Conservation (phyloP, 176 grass and related monocot genomes). For the Oryza brachyantha region DNA sequence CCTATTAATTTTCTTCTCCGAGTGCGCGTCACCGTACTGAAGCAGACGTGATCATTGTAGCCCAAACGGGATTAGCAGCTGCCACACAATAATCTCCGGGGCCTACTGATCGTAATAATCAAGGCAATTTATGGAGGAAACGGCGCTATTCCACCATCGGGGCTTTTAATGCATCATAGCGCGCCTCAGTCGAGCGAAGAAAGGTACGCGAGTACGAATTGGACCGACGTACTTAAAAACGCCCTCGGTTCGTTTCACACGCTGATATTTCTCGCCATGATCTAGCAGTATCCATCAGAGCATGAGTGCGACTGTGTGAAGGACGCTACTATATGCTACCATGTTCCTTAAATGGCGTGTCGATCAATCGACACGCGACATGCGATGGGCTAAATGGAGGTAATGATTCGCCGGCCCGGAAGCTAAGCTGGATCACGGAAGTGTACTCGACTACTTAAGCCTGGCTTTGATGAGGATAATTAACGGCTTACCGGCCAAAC, state of each 20-base stretch:
- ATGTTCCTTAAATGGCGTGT: background rate
- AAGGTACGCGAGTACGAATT: background rate
- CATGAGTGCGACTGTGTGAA: background rate
- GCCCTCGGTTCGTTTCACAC: slow-evolving; percentile 32
- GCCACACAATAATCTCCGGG: background rate
- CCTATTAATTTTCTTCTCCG: background rate
- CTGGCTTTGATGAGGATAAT: background rate
- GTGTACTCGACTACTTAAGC: background rate
- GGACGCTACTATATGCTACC: background rate
- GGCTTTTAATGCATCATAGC: background rate
- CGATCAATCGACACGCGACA: background rate
- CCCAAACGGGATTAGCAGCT: background rate
- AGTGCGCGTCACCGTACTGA: background rate
- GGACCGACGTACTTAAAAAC: slow-evolving; percentile 7
- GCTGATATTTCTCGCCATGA: slow-evolving; percentile 3
- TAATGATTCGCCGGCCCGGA: background rate
- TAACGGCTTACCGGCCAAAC: slow-evolving; percentile 23
- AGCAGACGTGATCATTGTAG: background rate
- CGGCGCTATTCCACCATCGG: background rate
- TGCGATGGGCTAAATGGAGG: background rate
- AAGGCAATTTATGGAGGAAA: background rate
- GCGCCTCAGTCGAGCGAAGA: background rate
- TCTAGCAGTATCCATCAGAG: background rate
- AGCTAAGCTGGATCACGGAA: background rate
- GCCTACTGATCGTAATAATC: background rate